A percentile compares a stretch with the other conserved stretches of the same genome.
phyloP scores from a whole-genome alignment of 805 yeast genomes.

The Cyberlindnera suaveolens region DNA sequence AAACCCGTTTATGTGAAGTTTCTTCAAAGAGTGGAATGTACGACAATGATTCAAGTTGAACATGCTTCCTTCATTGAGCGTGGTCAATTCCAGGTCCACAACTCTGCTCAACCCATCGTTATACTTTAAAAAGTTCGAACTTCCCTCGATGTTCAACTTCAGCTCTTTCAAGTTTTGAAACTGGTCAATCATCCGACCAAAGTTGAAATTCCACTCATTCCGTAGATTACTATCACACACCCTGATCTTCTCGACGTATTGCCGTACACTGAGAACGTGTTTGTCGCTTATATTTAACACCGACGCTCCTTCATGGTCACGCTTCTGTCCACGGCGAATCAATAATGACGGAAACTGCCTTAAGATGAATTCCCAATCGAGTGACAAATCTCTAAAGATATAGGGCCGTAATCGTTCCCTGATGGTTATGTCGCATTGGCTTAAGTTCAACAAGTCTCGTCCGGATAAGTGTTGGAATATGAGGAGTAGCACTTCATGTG shows the following conservation, averaged over 20 bases:
- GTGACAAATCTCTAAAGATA: constrained; percentile 7
- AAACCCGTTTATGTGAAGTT: constrained; percentile 33
- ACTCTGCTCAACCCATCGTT: constrained; percentile 13
- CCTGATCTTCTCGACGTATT: constrained; percentile 21
- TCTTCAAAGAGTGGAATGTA: constrained; percentile 29
- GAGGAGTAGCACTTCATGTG: constrained; percentile 17
- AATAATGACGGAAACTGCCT: constrained; percentile 3
- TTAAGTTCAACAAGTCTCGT: constrained; percentile 11
- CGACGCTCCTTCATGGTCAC: background rate
- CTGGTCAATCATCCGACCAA: constrained; percentile 18
- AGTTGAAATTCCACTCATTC: constrained; percentile 31
- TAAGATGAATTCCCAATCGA: constrained; percentile 16
- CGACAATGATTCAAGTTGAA: constrained; percentile 41
- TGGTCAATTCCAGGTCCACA: constrained; percentile 16
- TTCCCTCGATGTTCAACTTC: constrained; percentile 22
- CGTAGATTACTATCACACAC: constrained; percentile 25
- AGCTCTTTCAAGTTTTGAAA: constrained; percentile 21
- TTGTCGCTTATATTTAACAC: background rate
- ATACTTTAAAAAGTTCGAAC: constrained; percentile 31
- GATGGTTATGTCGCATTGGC: constrained; percentile 3
- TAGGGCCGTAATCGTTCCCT: constrained; percentile 17
- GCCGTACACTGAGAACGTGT: background rate
- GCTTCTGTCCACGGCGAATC: constrained; percentile 2
- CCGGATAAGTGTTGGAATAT: constrained; percentile 14
- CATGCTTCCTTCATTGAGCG: constrained; percentile 18